Conservation (phyloP, 768 basidiomycete genomes). For the Flagelloscypha sp. region DNA sequence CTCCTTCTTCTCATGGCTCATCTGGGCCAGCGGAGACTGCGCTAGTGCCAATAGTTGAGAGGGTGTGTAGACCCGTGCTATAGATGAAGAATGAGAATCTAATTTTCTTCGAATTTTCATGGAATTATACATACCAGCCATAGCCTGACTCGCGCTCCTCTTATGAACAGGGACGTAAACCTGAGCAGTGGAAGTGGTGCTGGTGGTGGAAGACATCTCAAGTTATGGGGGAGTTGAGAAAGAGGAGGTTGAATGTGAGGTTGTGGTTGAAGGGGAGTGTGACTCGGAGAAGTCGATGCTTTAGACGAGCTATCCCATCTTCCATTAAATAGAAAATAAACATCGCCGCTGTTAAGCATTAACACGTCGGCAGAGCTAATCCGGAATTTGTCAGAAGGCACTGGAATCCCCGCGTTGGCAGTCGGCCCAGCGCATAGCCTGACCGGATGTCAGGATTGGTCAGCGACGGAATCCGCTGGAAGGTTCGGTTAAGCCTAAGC, state of each 20-base stretch:
- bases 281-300: too few relatives aligned
- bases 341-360: too few relatives aligned
- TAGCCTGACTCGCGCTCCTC: conserved; percentile 15
- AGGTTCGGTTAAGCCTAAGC: too few relatives aligned
- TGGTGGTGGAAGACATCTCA: conserved; percentile 10
- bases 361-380: too few relatives aligned
- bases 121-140: not conserved
- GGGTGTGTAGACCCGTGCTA: conserved; percentile 15
- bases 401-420: too few relatives aligned
- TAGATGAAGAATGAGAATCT: not conserved
- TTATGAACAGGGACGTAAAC: conserved; percentile 36
- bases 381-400: too few relatives aligned
- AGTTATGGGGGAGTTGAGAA: too few relatives aligned
- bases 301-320: too few relatives aligned
- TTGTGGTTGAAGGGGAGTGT: conserved; percentile 12
- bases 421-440: too few relatives aligned
- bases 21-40: conserved; percentile 18
- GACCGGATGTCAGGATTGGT: too few relatives aligned
- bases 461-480: too few relatives aligned
- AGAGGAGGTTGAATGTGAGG: conserved; percentile 8
- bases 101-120: conserved; percentile 1
- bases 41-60: conserved; percentile 19
- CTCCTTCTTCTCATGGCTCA: conserved; percentile 17
- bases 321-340: too few relatives aligned
- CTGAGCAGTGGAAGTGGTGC: conserved; percentile 13